These are phyloP conservation scores for Dryas drummondii DNA, from an alignment of 306 rosid species.

Conservation along the genomic window DNA sequence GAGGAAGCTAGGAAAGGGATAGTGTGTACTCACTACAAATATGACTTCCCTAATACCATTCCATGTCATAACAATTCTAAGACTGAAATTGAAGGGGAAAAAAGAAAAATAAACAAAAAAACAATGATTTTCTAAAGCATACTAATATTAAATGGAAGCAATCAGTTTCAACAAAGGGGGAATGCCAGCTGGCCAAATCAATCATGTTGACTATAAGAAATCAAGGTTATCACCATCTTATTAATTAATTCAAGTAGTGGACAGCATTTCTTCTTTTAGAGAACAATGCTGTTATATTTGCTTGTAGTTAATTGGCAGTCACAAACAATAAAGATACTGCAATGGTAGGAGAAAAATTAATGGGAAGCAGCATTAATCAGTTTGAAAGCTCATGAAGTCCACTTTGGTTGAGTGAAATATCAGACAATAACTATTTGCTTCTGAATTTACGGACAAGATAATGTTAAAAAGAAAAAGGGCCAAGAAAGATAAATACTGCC, in stretches of 20 bases:
- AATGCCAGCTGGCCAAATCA: slow-evolving; percentile 14
- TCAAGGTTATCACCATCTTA: not conserved
- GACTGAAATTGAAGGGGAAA: not conserved
- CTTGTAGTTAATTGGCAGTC: not conserved
- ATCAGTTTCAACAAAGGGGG: not conserved
- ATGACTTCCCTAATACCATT: not conserved
- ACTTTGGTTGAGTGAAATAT: not conserved
- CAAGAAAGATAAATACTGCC: not conserved
- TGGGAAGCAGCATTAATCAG: too few relatives aligned
- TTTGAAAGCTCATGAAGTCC: too few relatives aligned
- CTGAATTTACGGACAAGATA: not conserved
- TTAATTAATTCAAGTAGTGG: not conserved
- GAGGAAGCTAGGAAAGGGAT: not conserved
- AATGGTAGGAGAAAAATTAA: too few relatives aligned
- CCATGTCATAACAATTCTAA: not conserved
- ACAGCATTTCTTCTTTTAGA: not conserved
- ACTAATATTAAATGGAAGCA: not conserved
- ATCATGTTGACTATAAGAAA: not conserved
- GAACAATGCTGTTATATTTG: not conserved
- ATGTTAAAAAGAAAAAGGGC: not conserved
- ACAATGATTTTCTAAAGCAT: not conserved
- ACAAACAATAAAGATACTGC: too few relatives aligned
- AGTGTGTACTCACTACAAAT: not conserved
- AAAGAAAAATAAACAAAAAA: not conserved
- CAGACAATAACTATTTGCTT: not conserved